Conservation (phyloP, 805 yeast species). For the Wickerhamiella occidentalis region DNA sequence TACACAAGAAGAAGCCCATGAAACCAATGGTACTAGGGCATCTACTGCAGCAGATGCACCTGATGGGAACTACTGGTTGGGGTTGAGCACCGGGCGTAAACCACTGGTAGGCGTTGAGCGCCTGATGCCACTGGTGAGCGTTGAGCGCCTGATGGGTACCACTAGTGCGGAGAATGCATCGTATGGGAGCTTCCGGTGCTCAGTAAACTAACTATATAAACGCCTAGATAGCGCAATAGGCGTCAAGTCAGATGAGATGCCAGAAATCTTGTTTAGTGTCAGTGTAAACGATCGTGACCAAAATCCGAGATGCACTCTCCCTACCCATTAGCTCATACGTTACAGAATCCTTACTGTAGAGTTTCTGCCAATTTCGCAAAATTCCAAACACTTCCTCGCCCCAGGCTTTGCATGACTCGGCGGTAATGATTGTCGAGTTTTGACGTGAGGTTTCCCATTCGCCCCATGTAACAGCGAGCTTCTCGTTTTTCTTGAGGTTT, state of each 20-base stretch:
- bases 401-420: constrained; percentile 92
- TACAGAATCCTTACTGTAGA: constrained; percentile 45
- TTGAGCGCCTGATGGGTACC: no score
- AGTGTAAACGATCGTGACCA: constrained; percentile 82
- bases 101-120: no score
- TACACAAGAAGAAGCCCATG: no score
- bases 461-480: constrained; percentile 90
- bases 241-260: neutral
- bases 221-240: no score
- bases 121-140: no score
- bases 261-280: constrained; percentile 46
- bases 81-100: no score
- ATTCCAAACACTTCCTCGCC: constrained; percentile 86
- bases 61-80: no score
- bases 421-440: constrained; percentile 86
- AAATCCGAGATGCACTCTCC: constrained; percentile 49
- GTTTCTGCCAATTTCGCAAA: constrained; percentile 83
- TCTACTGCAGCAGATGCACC: no score
- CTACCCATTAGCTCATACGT: constrained; percentile 51
- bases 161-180: no score
- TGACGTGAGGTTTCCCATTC: constrained; percentile 81
- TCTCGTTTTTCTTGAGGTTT: constrained; percentile 38
- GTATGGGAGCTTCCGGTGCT: no score
- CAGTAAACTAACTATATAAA: no score
- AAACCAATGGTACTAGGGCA: no score